Conservation (phyloP, 768 basidiomycete genomes). For the Kwoniella sp. region DNA sequence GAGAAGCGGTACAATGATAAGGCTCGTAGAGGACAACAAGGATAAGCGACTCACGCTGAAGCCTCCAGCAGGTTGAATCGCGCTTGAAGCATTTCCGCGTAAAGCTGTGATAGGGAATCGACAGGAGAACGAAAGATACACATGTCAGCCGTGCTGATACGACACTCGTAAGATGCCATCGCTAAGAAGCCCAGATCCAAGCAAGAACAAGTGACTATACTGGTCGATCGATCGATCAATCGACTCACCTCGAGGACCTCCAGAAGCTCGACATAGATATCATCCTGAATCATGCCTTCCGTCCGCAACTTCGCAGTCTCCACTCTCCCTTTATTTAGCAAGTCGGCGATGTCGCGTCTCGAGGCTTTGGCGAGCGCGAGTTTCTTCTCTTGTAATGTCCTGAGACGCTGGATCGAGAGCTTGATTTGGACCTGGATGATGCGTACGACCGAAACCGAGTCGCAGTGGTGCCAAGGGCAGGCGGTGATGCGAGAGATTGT, state of each 20-base stretch:
- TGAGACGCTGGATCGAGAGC: conserved; percentile 79
- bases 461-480: background rate
- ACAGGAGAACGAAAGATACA: background rate
- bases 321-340: conserved; percentile 51
- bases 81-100: conserved; percentile 89
- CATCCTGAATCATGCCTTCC: conserved; percentile 50
- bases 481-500: background rate
- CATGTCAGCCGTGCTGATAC: background rate
- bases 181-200: too few species aligned
- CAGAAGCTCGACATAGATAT: conserved; percentile 65
- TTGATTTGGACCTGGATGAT: conserved; percentile 58
- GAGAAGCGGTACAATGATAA: background rate
- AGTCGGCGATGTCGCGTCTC: conserved; percentile 54
- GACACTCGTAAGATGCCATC: background rate
- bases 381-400: conserved; percentile 80
- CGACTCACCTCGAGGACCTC: conserved; percentile 73
- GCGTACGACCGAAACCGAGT: too few species aligned
- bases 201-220: too few species aligned
- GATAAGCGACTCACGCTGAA: conserved; percentile 64
- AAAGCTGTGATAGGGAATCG: conserved; percentile 66
- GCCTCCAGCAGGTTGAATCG: conserved; percentile 87
- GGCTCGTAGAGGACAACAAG: too few species aligned
- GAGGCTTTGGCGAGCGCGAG: conserved; percentile 76
- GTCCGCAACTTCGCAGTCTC: conserved; percentile 62
- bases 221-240: background rate